phyloP scores from a whole-genome alignment of 371 early-diverging fungal species.

The Rhizopus microsporus region DNA sequence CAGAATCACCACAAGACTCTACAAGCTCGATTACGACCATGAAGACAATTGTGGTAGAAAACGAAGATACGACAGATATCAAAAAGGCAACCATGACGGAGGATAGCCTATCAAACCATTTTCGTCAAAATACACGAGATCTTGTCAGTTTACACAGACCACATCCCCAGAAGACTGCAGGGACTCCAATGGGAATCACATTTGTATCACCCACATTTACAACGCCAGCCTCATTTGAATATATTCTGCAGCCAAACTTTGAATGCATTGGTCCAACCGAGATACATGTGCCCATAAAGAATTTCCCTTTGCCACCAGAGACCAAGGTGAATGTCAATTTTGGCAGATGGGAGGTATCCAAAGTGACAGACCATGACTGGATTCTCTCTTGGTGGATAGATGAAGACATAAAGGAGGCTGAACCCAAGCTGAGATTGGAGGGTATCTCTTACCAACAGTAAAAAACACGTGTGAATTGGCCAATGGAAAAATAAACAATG shows the following conservation, averaged over 20 bases:
- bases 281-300: conserved; percentile 21
- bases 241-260: conserved; percentile 3
- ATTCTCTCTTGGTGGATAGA: conserved; percentile 19
- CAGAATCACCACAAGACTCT: background rate
- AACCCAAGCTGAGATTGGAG: conserved; percentile 15
- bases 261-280: conserved; percentile 18
- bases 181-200: conserved; percentile 31
- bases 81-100: background rate
- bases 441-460: conserved; percentile 1
- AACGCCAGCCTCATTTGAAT: conserved; percentile 25
- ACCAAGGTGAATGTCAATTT: conserved; percentile 9
- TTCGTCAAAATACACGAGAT: conserved; percentile 24
- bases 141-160: conserved; percentile 41
- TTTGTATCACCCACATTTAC: conserved; percentile 33
- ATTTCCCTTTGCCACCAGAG: conserved; percentile 18
- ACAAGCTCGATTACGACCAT: background rate
- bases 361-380: conserved; percentile 15
- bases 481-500: conserved; percentile 1
- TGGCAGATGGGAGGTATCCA: conserved; percentile 14
- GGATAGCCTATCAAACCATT: background rate
- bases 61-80: conserved; percentile 5
- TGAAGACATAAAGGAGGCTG: background rate
- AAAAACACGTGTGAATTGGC: conserved; percentile 1
- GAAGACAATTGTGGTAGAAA: conserved; percentile 1
- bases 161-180: conserved; percentile 34